Percentiles rank a stretch among this genome's conserved stretches.
Evolutionary conservation across 1,284 basidiomycete species (phyloP).

Genomic region (Retiboletus flavoniger): DNA sequence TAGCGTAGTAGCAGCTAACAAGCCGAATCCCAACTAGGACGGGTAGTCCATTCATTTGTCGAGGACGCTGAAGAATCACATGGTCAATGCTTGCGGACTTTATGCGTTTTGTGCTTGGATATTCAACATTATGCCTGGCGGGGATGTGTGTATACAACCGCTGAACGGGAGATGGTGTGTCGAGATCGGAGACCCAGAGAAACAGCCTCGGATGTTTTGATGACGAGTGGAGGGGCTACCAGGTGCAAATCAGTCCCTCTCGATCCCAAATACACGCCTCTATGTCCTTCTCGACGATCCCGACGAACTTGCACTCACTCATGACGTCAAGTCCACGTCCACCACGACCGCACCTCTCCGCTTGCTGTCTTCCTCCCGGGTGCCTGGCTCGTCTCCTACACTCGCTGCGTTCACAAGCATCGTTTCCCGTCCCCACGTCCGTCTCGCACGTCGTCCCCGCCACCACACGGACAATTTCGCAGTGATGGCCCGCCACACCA

Average conservation of each 20-base stretch:
- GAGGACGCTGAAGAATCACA: not conserved
- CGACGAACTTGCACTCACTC: not conserved
- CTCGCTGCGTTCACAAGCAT: constrained; percentile 17
- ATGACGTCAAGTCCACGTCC: constrained; percentile 13
- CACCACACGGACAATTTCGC: constrained; percentile 13
- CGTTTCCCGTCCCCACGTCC: constrained; percentile 16
- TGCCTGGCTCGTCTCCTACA: constrained; percentile 1
- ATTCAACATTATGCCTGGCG: not conserved
- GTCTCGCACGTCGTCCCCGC: constrained; percentile 11
- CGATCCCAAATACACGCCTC: too few species aligned
- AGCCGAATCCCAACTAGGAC: not conserved
- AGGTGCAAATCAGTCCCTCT: too few species aligned
- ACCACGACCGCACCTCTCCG: constrained; percentile 14
- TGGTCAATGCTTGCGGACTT: not conserved
- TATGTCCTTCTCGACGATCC: not conserved
- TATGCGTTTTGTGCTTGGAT: not conserved
- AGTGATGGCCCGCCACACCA: constrained; percentile 16
- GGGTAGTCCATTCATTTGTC: not conserved
- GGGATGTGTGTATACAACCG: not conserved
- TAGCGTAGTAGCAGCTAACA: too few species aligned
- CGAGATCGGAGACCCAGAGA: not conserved
- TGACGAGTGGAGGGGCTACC: too few species aligned
- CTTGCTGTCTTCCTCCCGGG: not conserved
- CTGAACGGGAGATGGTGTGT: not conserved
- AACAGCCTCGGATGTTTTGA: too few species aligned